These are phyloP conservation scores for Podochytrium sp. DNA, from an alignment of 192 early-diverging fungal genomes.

Conservation along the genomic window DNA sequence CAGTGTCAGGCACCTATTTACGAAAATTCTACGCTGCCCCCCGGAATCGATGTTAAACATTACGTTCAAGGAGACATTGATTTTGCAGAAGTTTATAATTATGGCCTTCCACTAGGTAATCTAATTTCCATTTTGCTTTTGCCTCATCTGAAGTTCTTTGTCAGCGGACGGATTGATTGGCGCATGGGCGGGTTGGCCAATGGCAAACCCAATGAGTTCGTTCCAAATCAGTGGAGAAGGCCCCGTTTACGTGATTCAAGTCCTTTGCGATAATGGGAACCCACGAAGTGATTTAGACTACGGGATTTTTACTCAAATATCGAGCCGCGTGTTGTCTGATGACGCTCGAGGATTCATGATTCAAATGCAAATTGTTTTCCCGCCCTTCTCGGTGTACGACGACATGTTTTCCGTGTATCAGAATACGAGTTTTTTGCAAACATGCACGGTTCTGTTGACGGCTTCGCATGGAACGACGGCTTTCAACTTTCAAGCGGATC, in stretches of 20 bases:
- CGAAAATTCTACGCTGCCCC: neutral
- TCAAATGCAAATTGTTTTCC: conserved; percentile 6
- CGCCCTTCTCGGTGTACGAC: conserved; percentile 10
- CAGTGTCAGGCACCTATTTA: conserved; percentile 14
- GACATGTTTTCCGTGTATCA: neutral
- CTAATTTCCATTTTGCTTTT: neutral
- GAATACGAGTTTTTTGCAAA: neutral
- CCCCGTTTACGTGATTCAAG: conserved; percentile 23
- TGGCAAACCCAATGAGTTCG: conserved; percentile 11
- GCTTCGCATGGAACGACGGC: neutral
- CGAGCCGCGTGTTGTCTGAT: neutral
- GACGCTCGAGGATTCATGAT: conserved; percentile 17
- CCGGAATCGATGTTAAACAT: conserved; percentile 11
- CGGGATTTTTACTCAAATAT: conserved; percentile 6
- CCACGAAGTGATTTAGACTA: neutral
- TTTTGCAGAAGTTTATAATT: conserved; percentile 25
- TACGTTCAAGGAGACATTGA: conserved; percentile 27
- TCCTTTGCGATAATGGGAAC: conserved; percentile 24
- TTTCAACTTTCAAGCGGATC: conserved; percentile 23
- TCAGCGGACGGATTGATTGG: conserved; percentile 20
- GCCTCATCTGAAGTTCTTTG: neutral
- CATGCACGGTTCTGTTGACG: neutral
- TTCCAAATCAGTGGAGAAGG: conserved; percentile 23
- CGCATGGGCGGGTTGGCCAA: conserved; percentile 27
- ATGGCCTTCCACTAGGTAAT: conserved; percentile 14